phyloP scores from a whole-genome alignment of 1,284 basidiomycete species.

The Trichosporon inkin region DNA sequence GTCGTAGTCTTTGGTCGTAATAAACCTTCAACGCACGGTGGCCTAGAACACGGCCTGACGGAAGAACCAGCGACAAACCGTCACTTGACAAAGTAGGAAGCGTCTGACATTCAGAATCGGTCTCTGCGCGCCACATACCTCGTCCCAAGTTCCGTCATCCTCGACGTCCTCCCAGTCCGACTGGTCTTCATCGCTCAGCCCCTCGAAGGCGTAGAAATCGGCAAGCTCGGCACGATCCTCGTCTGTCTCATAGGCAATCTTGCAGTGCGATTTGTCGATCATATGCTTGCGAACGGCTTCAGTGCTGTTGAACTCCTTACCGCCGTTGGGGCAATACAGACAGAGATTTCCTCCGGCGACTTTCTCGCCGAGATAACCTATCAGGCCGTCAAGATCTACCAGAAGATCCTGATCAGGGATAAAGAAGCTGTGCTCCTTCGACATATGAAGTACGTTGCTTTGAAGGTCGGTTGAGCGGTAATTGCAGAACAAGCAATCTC shows the following conservation, averaged over 20 bases:
- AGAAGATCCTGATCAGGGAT: slow-evolving; percentile 91
- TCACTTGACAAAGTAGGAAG: slow-evolving; percentile 48
- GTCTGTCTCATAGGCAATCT: slow-evolving; percentile 83
- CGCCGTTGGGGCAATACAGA: slow-evolving; percentile 75
- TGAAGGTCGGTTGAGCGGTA: slow-evolving; percentile 57
- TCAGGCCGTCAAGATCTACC: slow-evolving; percentile 73
- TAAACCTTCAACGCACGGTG: slow-evolving; percentile 84
- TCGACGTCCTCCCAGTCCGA: slow-evolving; percentile 49
- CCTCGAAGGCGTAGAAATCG: slow-evolving; percentile 89
- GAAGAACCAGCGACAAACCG: slow-evolving; percentile 84
- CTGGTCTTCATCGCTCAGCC: slow-evolving; percentile 66
- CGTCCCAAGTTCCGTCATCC: slow-evolving; percentile 30
- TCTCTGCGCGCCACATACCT: slow-evolving; percentile 32
- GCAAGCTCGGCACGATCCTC: slow-evolving; percentile 79
- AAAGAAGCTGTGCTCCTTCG: slow-evolving; percentile 83
- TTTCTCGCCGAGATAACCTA: slow-evolving; percentile 88
- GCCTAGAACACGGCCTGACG: slow-evolving; percentile 86
- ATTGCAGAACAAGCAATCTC: slow-evolving; percentile 84
- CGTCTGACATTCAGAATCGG: slow-evolving; percentile 7
- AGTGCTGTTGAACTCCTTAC: slow-evolving; percentile 70
- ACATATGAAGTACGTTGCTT: slow-evolving; percentile 83
- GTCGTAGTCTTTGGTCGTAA: slow-evolving; percentile 73
- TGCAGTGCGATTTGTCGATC: slow-evolving; percentile 92
- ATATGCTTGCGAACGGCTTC: slow-evolving; percentile 89
- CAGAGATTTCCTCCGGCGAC: slow-evolving; percentile 89